These are phyloP conservation scores for Inosperma sp. DNA, from an alignment of 768 basidiomycete species.

Conservation along the genomic window DNA sequence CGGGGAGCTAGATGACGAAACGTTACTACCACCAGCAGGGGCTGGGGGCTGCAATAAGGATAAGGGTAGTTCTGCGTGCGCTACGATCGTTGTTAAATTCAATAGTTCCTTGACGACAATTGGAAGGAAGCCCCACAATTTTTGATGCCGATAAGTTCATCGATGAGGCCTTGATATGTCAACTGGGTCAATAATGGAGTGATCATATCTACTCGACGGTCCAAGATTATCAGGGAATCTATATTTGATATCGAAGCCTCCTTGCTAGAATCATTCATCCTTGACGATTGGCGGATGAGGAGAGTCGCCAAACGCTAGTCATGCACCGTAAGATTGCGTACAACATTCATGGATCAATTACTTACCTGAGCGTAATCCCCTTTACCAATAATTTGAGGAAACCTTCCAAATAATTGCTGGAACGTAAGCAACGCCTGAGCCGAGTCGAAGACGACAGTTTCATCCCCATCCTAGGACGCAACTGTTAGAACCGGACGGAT, in stretches of 20 bases:
- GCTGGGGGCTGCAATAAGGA: conserved; percentile 60
- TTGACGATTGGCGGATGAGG: conserved; percentile 54
- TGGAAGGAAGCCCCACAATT: conserved; percentile 60
- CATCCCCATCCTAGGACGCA: conserved; percentile 76
- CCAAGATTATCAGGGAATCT: conserved; percentile 84
- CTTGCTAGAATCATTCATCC: conserved; percentile 33
- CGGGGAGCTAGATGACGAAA: conserved; percentile 37
- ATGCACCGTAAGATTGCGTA: not conserved
- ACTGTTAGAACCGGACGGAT: conserved; percentile 11
- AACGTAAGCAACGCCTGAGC: conserved; percentile 80
- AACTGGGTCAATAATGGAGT: conserved; percentile 93
- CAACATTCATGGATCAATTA: not conserved
- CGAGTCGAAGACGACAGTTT: conserved; percentile 84
- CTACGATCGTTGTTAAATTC: conserved; percentile 33
- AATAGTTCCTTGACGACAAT: not conserved
- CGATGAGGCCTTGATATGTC: conserved; percentile 94
- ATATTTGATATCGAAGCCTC: conserved; percentile 52
- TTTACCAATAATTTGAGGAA: conserved; percentile 90
- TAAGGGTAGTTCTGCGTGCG: conserved; percentile 75
- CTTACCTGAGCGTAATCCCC: conserved; percentile 80
- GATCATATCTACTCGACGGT: conserved; percentile 91
- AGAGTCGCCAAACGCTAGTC: conserved; percentile 81
- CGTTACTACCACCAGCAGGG: conserved; percentile 33
- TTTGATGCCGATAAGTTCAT: conserved; percentile 85
- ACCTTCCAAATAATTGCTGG: conserved; percentile 80